Evolutionary conservation across 306 rosid genomes (phyloP).

Genomic region (Acacia confusa): DNA sequence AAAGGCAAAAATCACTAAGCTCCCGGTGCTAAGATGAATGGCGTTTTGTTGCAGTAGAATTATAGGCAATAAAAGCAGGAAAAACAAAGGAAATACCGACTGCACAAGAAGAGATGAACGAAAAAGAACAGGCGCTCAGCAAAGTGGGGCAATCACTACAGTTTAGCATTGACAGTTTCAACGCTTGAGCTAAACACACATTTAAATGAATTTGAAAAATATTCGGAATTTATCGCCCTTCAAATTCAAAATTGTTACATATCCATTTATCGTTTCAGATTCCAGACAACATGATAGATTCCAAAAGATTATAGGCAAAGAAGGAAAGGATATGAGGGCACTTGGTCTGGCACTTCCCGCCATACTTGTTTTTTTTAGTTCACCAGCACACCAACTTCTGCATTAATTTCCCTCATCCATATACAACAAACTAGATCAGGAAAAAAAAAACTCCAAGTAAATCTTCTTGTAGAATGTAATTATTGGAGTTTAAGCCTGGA

Average conservation of each 20-base stretch:
- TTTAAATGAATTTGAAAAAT: background rate
- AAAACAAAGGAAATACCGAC: constrained; percentile 15
- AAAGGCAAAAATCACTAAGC: constrained; percentile 36
- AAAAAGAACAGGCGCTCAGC: constrained; percentile 8
- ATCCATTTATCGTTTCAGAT: background rate
- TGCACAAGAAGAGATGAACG: constrained; percentile 25
- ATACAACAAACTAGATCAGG: background rate
- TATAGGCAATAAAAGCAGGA: constrained; percentile 11
- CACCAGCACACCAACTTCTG: too few species aligned
- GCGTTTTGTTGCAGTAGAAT: constrained; percentile 23
- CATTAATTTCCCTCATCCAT: too few species aligned
- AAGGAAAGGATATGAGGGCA: too few species aligned
- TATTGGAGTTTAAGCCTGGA: background rate
- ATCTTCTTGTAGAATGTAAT: background rate
- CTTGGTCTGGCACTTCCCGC: too few species aligned
- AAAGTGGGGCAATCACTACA: constrained; percentile 10
- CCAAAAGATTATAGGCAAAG: too few species aligned
- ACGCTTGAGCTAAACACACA: background rate
- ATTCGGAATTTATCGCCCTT: background rate
- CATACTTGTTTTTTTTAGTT: too few species aligned
- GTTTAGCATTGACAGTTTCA: background rate
- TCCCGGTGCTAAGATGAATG: constrained; percentile 33
- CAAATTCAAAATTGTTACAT: background rate
- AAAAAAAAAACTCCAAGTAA: background rate
- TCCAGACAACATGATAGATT: background rate